These are phyloP conservation scores for Pharus latifolius DNA, from an alignment of 176 grass and related monocot genomes.

Conservation along the genomic window DNA sequence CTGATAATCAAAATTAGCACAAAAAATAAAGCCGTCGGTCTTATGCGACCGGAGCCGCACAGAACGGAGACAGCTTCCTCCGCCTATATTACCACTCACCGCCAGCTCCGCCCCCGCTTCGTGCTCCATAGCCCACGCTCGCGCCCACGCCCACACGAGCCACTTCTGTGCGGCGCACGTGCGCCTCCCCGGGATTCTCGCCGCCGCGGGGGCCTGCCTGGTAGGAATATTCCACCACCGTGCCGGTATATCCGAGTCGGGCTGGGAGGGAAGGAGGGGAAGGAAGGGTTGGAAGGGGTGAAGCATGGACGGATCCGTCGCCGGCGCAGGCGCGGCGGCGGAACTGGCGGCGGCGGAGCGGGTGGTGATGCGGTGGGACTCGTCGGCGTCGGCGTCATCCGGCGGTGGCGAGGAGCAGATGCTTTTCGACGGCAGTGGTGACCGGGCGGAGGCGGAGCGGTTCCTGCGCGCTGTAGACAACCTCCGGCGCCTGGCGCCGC, in stretches of 20 bases:
- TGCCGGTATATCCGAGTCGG: neutral
- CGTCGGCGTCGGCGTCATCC: constrained; percentile 12
- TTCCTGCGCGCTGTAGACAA: constrained; percentile 61
- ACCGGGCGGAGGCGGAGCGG: constrained; percentile 37
- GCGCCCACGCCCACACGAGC: neutral
- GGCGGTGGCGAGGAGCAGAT: constrained; percentile 26
- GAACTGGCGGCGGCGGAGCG: constrained; percentile 54
- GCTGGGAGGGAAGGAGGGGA: neutral
- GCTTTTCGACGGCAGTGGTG: constrained; percentile 31
- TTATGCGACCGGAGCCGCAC: neutral
- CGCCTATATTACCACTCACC: neutral
- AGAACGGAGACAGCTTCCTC: neutral
- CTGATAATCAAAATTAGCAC: too few relatives aligned
- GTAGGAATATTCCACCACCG: too few relatives aligned
- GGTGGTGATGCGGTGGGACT: constrained; percentile 62
- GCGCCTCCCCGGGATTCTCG: neutral
- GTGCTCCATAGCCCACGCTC: neutral
- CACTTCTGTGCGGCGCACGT: neutral
- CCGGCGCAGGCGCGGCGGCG: neutral
- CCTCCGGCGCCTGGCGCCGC: constrained; percentile 34
- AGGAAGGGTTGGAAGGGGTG: neutral
- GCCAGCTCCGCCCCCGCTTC: neutral
- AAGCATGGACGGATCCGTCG: constrained; percentile 54
- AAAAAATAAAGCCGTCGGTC: constrained; percentile 7
- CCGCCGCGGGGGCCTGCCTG: neutral